Percentiles rank a stretch among this genome's conserved stretches.
phyloP scores from a whole-genome alignment of 1,284 basidiomycete genomes.

The Rhodotorula sp. region DNA sequence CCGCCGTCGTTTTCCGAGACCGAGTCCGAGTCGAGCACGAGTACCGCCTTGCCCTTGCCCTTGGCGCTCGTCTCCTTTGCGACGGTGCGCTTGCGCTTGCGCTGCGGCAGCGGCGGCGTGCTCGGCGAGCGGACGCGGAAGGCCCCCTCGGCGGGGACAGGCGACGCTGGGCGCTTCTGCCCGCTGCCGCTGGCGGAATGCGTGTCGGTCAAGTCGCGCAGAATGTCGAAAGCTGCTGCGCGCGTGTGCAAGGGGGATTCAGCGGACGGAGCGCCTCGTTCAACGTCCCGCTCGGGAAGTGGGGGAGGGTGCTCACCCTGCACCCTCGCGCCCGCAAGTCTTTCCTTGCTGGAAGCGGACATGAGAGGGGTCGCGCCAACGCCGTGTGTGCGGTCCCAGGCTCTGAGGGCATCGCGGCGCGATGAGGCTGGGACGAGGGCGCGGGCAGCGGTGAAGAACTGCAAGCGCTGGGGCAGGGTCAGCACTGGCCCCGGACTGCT shows the following conservation, averaged over 20 bases:
- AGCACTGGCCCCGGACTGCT: neutral
- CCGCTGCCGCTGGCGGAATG: neutral
- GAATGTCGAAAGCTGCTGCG: neutral
- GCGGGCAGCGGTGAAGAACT: constrained; percentile 3
- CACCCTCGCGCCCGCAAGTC: neutral
- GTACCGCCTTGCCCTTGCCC: constrained; percentile 11
- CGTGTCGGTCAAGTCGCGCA: neutral
- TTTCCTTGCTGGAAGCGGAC: neutral
- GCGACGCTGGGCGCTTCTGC: neutral
- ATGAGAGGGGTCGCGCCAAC: neutral
- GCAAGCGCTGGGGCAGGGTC: neutral
- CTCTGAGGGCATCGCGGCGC: neutral
- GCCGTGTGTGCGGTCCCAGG: neutral
- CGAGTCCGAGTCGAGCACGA: constrained; percentile 7
- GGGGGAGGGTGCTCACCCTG: neutral
- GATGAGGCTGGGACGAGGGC: neutral
- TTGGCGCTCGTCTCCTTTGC: neutral
- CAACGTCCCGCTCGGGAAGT: neutral
- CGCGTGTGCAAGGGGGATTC: too few species aligned
- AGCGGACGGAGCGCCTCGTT: neutral
- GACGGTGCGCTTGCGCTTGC: neutral
- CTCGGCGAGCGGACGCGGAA: neutral
- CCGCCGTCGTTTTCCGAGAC: neutral
- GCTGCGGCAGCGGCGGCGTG: neutral
- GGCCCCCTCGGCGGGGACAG: too few species aligned